These are phyloP conservation scores for Excoecaria cochinchinensis DNA, from an alignment of 345 rosid genomes.

Conservation along the genomic window DNA sequence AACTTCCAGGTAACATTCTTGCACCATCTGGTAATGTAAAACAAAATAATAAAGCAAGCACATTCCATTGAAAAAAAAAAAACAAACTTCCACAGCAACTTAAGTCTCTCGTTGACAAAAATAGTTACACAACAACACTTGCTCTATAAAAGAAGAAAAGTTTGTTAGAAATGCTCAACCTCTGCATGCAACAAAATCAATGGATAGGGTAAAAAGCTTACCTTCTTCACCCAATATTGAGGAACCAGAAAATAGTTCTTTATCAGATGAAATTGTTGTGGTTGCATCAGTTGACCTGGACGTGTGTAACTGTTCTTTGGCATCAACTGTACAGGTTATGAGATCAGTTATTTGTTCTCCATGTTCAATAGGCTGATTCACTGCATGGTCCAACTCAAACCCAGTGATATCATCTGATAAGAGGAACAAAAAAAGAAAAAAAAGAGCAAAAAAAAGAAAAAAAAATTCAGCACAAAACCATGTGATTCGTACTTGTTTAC, in stretches of 20 bases:
- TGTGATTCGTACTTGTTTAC: too few species aligned
- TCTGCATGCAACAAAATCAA: not conserved
- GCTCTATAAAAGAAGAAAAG: not conserved
- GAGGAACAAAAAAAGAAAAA: constrained; percentile 6
- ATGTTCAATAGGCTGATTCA: constrained; percentile 26
- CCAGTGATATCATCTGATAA: constrained; percentile 71
- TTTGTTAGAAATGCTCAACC: constrained; percentile 3
- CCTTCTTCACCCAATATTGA: constrained; percentile 30
- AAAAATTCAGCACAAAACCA: too few species aligned
- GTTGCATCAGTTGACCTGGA: constrained; percentile 23
- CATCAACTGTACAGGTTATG: constrained; percentile 16
- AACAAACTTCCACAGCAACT: constrained; percentile 1
- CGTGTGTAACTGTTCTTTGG: constrained; percentile 23
- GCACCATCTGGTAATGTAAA: not conserved
- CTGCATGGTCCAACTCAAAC: constrained; percentile 38
- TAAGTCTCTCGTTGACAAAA: not conserved
- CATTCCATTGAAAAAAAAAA: not conserved
- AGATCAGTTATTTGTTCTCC: constrained; percentile 25
- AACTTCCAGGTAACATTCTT: constrained; percentile 1
- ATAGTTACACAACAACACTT: not conserved
- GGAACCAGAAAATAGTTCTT: constrained; percentile 12
- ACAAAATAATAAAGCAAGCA: not conserved
- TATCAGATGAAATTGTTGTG: constrained; percentile 16
- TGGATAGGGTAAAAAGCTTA: constrained; percentile 4
- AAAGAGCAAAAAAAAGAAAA: too few species aligned